Base-by-base conservation (phyloP, 2,329 filamentous ascomycete species). In the Phaeosphaeriaceae sp. region DNA sequence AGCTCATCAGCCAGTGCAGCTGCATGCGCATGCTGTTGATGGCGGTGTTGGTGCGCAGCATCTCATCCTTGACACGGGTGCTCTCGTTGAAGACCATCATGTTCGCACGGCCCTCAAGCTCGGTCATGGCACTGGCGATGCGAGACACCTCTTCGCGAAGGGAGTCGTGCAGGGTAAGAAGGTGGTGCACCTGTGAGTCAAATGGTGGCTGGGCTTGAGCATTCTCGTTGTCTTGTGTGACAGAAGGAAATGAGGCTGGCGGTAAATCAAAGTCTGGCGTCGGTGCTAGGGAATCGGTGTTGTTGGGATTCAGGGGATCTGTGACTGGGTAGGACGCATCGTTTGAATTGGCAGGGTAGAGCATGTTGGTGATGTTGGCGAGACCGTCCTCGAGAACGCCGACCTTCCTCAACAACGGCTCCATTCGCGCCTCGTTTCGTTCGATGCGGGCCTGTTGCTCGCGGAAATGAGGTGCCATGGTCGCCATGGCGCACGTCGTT, bases 61-160 rank as follows among this genome's bases (percentile, higher is more conserved):
- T 83, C 58, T 89, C 86, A 63, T 88, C 86, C 58, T 87, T 86
- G 50, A 84, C 81, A 3, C 86, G 84, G 31, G 88, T 79, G 48
- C 82, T 86, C 70, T 89, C 86, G 65, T 88, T 89, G 76, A 88
- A 82, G 42, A 86, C 83, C 57, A 86, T 83, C 85, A 89, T 86
- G 71, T 81, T 86, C 40, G 85, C 83, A 36, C 86, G 83, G 48
- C 84, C 85, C 61, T 89, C 87, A 44, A 88, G 79, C 55, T 88
- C 86, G 3, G 82, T 81, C 10, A 89, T 78, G 2, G 84, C 83
- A 51, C 82, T 80, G 15, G 82, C 81, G 25, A 87, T 78, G 49
- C 85, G 84, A 19, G 77, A 77, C 49, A 88, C 82, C 69, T 88
- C 86, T 46, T 86, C 84, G 13, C 86, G 84, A 19, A 89, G 79